Conservation (phyloP, 768 basidiomycete genomes). For the Lentinula raphanica region DNA sequence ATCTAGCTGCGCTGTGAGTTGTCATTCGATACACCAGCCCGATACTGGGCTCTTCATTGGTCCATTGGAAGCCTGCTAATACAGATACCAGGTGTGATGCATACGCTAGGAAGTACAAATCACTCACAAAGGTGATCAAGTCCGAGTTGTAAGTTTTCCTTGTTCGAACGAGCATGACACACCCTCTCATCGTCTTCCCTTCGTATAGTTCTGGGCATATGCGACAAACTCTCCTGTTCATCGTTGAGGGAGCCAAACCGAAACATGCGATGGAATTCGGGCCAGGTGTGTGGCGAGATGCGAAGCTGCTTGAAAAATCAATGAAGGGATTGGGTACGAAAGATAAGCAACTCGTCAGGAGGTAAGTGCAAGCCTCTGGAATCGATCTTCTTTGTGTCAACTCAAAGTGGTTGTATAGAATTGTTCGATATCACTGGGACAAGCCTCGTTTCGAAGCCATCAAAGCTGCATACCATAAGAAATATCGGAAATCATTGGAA, state of each 20-base stretch:
- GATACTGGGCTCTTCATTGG: background rate
- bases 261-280: conserved; percentile 28
- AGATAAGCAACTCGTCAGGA: conserved; percentile 31
- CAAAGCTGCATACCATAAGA: conserved; percentile 28
- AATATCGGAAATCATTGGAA: conserved; percentile 25
- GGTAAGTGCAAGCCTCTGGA: conserved; percentile 21
- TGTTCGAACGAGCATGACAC: too few species aligned
- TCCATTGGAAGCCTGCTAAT: conserved; percentile 5
- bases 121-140: conserved; percentile 10
- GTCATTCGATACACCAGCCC: background rate
- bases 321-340: conserved; percentile 36
- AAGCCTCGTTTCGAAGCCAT: conserved; percentile 27
- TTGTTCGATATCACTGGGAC: conserved; percentile 28
- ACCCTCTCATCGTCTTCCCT: background rate
- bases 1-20: conserved; percentile 19
- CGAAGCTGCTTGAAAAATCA: conserved; percentile 27
- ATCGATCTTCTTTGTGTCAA: background rate
- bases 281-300: conserved; percentile 25
- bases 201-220: conserved; percentile 25
- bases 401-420: background rate
- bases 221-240: conserved; percentile 25
- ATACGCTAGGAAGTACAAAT: conserved; percentile 4
- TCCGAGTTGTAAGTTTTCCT: conserved; percentile 7
- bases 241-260: conserved; percentile 19
- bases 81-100: conserved; percentile 11